Evolutionary conservation across 495 filamentous ascomycete genomes (phyloP).

Genomic region (Penicillium tannophilum): DNA sequence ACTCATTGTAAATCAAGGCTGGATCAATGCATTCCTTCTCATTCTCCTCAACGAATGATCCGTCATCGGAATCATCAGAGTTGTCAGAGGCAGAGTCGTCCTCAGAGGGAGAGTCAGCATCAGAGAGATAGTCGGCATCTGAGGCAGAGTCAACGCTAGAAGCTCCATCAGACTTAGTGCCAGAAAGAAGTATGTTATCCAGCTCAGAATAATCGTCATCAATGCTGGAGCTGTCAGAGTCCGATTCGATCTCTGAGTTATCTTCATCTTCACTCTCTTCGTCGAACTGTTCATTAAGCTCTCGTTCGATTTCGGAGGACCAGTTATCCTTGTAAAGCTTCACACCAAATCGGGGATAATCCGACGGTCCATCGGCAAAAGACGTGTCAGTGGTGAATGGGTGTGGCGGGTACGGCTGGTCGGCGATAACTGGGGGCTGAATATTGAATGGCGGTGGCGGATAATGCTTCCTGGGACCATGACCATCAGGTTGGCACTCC

Average conservation of each 20-base stretch:
- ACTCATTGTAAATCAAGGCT: not conserved
- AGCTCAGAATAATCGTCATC: not conserved
- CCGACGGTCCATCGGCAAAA: not conserved
- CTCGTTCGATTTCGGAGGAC: not conserved
- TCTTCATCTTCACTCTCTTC: not conserved
- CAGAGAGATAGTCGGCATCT: not conserved
- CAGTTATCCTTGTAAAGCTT: not conserved
- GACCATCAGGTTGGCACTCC: not conserved
- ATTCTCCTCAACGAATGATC: not conserved
- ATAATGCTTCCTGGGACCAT: not conserved
- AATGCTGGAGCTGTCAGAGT: not conserved
- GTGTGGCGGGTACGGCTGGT: not conserved
- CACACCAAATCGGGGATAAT: not conserved
- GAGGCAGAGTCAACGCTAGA: not conserved
- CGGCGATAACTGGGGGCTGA: not conserved
- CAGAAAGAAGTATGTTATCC: not conserved
- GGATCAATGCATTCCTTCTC: conserved; percentile 16
- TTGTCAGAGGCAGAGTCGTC: not conserved
- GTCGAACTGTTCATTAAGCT: not conserved
- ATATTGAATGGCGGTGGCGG: not conserved
- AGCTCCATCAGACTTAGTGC: not conserved
- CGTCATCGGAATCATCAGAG: conserved; percentile 1
- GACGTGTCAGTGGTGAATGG: not conserved
- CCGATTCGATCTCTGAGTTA: not conserved
- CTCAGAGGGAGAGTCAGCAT: not conserved